Conservation (phyloP, 495 filamentous ascomycete genomes). For the Neurospora africana region DNA sequence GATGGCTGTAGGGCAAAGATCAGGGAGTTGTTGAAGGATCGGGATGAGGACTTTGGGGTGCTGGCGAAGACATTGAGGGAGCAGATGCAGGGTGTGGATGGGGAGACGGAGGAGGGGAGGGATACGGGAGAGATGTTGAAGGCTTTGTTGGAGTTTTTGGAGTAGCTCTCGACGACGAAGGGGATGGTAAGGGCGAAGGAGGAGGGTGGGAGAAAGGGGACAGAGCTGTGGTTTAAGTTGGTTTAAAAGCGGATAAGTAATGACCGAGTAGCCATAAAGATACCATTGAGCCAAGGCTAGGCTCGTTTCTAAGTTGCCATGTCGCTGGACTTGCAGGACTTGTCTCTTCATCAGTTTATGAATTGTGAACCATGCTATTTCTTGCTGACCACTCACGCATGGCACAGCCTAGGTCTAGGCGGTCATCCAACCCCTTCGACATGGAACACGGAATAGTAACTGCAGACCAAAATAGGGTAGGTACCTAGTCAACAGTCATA, state of each 20-base stretch:
- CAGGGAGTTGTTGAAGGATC: constrained; percentile 49
- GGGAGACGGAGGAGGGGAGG: constrained; percentile 43
- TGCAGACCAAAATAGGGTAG: not conserved
- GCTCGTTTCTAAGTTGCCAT: not conserved
- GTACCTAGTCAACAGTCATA: not conserved
- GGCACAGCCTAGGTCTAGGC: not conserved
- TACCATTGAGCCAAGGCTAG: constrained; percentile 9
- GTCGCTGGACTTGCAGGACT: not conserved
- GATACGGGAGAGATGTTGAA: constrained; percentile 61
- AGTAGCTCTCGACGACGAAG: constrained; percentile 10
- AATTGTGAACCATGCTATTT: not conserved
- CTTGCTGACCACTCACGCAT: not conserved
- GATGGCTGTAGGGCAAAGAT: constrained; percentile 64
- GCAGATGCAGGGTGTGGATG: constrained; percentile 54
- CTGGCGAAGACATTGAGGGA: constrained; percentile 57
- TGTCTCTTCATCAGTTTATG: not conserved
- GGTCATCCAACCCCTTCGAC: not conserved
- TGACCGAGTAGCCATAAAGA: constrained; percentile 9
- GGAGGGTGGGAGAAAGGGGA: too few species aligned
- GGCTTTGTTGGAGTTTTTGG: constrained; percentile 53
- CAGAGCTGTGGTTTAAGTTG: not conserved
- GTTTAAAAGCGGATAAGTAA: constrained; percentile 7
- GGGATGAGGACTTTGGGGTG: constrained; percentile 52
- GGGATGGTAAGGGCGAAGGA: not conserved
- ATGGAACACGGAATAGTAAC: not conserved